Base-by-base conservation (phyloP, 225 moss, liverwort and hornwort genomes). In the Polytrichum formosum region DNA sequence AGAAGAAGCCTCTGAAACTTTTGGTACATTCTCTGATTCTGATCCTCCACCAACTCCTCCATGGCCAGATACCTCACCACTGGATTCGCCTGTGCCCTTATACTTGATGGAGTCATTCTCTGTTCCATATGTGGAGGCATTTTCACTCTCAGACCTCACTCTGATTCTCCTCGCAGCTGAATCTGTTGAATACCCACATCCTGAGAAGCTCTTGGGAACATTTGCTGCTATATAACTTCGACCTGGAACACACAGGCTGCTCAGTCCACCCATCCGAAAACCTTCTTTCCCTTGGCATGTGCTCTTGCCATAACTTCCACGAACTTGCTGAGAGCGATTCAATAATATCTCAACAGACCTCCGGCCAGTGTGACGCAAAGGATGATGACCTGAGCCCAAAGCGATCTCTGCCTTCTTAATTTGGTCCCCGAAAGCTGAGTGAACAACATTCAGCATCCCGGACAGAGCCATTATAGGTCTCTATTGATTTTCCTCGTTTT, bases 61-160 rank as follows among this genome's bases (percentile, higher is more conserved):
- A 67, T 58, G 73, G 16, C 71, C 64, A 65, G 21, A 61, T 67
- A n/a, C 71, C 70, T 65, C 79, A 22, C 67, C 79, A 63, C 63
- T 53, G 2, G 26, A 10, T 5, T 30, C 64, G 4, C 72, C 72
- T 72, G 70, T 61, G 53, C 66, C 80, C 63, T 60, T 74, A 60
- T 69, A 80, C 22, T 65, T 66, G 20, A 72, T 59, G 56, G 68
- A 74, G 26, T 77, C 76, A 72, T 72, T 72, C 54, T 54, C 77
- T 26, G 70, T 18, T 53, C 74, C 82, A 60, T 64, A 75, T 30
- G 75, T 69, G 61, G 83, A 67, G 61, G 74, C 72, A 72, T 61
- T 80, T 17, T 77, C 77, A 69, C 69, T 65, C 13, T 72, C 80
- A 66, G 68, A 75, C 60, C 74, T 74, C 56, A 74, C 74, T 71